These are phyloP conservation scores for Gymnopus androsaceus DNA, from an alignment of 1,284 basidiomycete genomes.

Conservation along the genomic window DNA sequence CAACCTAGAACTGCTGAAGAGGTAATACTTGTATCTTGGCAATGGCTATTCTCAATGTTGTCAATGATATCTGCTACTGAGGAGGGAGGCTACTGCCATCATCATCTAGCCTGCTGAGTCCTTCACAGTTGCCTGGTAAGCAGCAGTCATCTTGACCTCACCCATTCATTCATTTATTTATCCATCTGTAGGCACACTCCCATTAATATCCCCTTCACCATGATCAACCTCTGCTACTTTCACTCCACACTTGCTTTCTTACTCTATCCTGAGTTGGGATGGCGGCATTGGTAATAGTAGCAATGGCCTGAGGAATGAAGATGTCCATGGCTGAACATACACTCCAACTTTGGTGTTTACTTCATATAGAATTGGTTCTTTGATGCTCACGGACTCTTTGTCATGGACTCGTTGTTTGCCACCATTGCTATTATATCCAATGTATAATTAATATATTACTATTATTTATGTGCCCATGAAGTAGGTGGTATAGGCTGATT, in stretches of 20 bases:
- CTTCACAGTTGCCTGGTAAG: constrained; percentile 11
- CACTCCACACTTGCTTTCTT: too few species aligned
- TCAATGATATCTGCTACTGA: too few species aligned
- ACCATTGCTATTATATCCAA: too few species aligned
- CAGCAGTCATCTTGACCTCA: background rate
- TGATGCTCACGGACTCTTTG: too few species aligned
- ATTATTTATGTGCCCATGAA: too few species aligned
- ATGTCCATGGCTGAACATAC: constrained; percentile 6
- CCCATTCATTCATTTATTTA: background rate
- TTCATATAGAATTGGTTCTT: too few species aligned
- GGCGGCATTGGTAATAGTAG: too few species aligned
- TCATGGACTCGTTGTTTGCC: too few species aligned
- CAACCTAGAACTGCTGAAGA: constrained; percentile 75
- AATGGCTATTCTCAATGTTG: background rate
- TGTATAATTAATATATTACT: too few species aligned
- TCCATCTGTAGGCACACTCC: background rate
- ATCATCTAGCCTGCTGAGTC: constrained; percentile 7
- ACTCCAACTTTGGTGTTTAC: too few species aligned
- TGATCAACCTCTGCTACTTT: constrained; percentile 1
- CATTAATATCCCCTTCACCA: constrained; percentile 3
- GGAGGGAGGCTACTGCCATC: constrained; percentile 11
- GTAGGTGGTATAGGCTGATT: too few species aligned
- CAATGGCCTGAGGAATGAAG: constrained; percentile 2
- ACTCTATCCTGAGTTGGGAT: too few species aligned
- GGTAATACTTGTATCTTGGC: background rate